Evolutionary conservation across 176 grass and related monocot species (phyloP).

Genomic region (Aegilops umbellulata): DNA sequence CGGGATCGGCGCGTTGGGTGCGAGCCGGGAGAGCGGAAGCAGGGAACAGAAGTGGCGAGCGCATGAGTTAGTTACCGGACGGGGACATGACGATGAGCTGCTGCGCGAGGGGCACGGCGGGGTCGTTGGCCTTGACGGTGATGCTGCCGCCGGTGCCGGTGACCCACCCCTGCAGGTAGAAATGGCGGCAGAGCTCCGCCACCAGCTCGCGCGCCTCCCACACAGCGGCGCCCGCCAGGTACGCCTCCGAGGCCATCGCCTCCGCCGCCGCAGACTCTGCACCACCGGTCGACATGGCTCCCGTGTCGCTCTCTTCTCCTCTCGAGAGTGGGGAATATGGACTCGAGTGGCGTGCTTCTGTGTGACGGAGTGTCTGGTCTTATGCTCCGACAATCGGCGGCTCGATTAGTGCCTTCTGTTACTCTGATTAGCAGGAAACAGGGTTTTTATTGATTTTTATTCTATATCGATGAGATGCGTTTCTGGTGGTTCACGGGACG

Average conservation of each 20-base stretch:
- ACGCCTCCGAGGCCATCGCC: slow-evolving; percentile 42
- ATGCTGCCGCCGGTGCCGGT: slow-evolving; percentile 79
- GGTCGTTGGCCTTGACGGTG: slow-evolving; percentile 89
- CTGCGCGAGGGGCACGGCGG: slow-evolving; percentile 46
- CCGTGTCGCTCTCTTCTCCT: not conserved
- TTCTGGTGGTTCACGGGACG: not conserved
- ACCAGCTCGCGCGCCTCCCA: slow-evolving; percentile 74
- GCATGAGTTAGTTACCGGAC: slow-evolving; percentile 45
- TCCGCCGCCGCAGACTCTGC: slow-evolving; percentile 18
- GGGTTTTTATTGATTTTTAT: too few species aligned
- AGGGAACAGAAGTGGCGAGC: not conserved
- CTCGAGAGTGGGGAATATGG: not conserved
- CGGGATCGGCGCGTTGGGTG: not conserved
- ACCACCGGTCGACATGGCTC: slow-evolving; percentile 29
- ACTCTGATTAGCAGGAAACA: too few species aligned
- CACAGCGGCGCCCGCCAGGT: slow-evolving; percentile 54
- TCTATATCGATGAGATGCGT: not conserved
- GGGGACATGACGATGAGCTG: slow-evolving; percentile 91
- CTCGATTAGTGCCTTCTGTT: not conserved
- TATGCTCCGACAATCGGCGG: not conserved
- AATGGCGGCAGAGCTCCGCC: slow-evolving; percentile 86
- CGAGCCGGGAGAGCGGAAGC: not conserved
- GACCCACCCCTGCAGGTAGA: slow-evolving; percentile 88
- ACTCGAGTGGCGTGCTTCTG: not conserved
- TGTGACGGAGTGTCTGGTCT: not conserved